Evolutionary conservation across 768 basidiomycete species (phyloP).

Genomic region (Crepidotus variabilis): DNA sequence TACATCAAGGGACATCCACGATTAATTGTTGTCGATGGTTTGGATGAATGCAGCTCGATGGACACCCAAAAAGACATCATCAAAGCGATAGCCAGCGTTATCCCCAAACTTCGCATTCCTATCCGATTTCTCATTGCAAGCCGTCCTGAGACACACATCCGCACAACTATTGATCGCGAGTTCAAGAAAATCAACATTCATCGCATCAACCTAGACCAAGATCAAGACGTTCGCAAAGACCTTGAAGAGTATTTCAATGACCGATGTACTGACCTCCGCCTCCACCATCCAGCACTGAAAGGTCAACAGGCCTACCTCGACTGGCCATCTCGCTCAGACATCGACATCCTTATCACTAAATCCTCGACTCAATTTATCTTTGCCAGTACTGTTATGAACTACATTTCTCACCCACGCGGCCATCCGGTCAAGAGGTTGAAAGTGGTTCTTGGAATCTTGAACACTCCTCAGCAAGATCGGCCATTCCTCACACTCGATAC

Average conservation of each 20-base stretch:
- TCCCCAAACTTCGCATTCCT: constrained; percentile 1
- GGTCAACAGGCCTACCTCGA: neutral
- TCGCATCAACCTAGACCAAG: constrained; percentile 4
- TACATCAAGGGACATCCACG: constrained; percentile 1
- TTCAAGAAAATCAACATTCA: neutral
- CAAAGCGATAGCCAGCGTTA: neutral
- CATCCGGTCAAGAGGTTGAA: constrained; percentile 2
- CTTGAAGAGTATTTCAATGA: neutral
- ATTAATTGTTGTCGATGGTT: constrained; percentile 15
- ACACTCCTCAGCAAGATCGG: neutral
- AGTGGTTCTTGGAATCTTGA: constrained; percentile 1
- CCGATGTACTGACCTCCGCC: neutral
- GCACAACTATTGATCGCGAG: constrained; percentile 7
- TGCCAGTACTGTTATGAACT: constrained; percentile 11
- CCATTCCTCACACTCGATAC: constrained; percentile 15
- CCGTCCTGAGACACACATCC: constrained; percentile 13
- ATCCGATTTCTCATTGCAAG: constrained; percentile 14
- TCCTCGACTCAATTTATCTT: constrained; percentile 13
- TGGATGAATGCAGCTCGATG: constrained; percentile 12
- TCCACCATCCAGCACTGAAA: neutral
- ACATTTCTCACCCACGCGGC: constrained; percentile 2
- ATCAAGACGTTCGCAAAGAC: neutral
- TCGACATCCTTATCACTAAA: constrained; percentile 1
- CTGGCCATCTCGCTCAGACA: constrained; percentile 8
- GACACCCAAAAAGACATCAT: constrained; percentile 8